Percentiles rank a stretch among this genome's conserved stretches.
phyloP scores from a whole-genome alignment of 345 rosid species.

The Murraya koenigii region DNA sequence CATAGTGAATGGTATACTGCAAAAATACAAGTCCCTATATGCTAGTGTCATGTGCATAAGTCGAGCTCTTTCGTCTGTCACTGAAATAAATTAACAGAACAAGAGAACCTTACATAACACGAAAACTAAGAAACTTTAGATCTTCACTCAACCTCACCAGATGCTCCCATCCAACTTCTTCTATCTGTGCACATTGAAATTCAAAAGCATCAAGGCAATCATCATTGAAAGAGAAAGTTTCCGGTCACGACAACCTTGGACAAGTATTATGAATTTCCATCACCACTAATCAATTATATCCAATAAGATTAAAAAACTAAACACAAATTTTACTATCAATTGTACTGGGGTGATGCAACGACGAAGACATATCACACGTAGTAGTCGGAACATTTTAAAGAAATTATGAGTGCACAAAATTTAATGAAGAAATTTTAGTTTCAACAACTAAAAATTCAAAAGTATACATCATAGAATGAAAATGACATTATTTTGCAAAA shows the following conservation, averaged over 20 bases:
- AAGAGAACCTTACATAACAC: conserved; percentile 45
- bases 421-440: neutral
- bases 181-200: conserved; percentile 43
- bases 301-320: neutral
- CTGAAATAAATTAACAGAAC: neutral
- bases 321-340: neutral
- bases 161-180: conserved; percentile 85
- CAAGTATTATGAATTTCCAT: neutral
- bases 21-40: neutral
- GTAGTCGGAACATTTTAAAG: neutral
- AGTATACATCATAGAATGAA: too few species aligned
- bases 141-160: conserved; percentile 51
- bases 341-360: neutral
- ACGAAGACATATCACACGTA: neutral
- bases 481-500: neutral
- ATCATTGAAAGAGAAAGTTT: neutral
- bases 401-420: neutral
- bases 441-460: neutral
- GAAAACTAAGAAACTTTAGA: conserved; percentile 57
- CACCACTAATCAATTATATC: neutral
- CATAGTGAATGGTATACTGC: neutral
- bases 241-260: neutral
- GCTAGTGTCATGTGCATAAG: neutral
- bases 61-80: neutral
- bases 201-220: neutral